phyloP scores from a whole-genome alignment of 257 asterid species.

The Dorcoceras hygrometricum region DNA sequence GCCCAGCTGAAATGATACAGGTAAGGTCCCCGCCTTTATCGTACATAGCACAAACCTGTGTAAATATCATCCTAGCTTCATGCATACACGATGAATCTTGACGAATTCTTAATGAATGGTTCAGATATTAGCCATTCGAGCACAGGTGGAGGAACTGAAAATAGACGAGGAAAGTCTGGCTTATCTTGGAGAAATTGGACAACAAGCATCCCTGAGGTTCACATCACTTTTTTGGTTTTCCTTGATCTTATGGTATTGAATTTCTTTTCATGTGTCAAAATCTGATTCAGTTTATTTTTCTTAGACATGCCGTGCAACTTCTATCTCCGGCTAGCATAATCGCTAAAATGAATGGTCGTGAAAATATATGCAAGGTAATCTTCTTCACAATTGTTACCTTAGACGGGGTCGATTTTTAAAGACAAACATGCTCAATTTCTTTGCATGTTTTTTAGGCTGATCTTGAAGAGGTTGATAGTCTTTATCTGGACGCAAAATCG shows the following conservation, averaged over 20 bases:
- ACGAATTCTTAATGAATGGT: background rate
- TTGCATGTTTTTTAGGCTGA: constrained; percentile 54
- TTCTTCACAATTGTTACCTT: background rate
- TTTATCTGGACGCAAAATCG: constrained; percentile 83
- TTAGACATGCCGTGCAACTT: constrained; percentile 85
- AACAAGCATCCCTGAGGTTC: constrained; percentile 80
- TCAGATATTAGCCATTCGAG: constrained; percentile 91
- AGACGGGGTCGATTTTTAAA: background rate
- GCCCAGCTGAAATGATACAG: constrained; percentile 99
- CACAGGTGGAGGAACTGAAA: constrained; percentile 85
- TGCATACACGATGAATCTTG: background rate
- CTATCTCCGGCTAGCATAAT: constrained; percentile 86
- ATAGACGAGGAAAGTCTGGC: constrained; percentile 93
- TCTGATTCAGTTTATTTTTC: background rate
- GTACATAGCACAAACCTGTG: background rate
- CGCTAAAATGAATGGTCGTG: constrained; percentile 85
- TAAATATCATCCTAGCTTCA: no score
- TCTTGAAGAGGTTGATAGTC: constrained; percentile 79
- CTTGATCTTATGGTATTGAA: background rate
- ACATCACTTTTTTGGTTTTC: background rate
- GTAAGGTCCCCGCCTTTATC: constrained; percentile 27
- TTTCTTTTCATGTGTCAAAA: background rate
- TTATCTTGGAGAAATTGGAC: constrained; percentile 81
- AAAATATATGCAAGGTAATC: constrained; percentile 81
- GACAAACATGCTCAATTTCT: background rate